Base-by-base conservation (phyloP, 2,329 filamentous ascomycete species). In the Lachnellula subtilissima region DNA sequence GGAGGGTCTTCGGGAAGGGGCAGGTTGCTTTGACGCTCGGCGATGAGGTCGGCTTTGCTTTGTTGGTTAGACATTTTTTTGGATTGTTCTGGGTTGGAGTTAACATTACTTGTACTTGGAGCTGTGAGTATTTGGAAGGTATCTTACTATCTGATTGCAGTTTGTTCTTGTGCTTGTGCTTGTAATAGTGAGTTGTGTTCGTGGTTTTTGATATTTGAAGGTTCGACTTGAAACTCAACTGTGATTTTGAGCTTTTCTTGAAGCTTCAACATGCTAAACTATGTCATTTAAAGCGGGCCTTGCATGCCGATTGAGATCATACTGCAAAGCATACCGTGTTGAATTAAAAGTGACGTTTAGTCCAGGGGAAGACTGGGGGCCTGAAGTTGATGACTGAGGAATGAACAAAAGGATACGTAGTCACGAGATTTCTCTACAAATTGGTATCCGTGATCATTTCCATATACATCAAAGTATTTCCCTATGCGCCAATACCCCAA, bases 1-100 rank as follows among this genome's bases (percentile, higher is more conserved):
- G 88, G 88, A 22, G 89, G 89, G 63, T 92, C 79, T 2, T 93
- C 88, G 17, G 89, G 90, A 50, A 92, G 82, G 51, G 88, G 88
- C 35, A 95, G 84, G 73, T 91, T 90, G 71, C 84, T 74, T 74
- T 86, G 79, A 67, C 79, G 79, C 71, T 88, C 74, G 52, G 85
- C 81, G 69, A 92, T 87, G 72, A 87, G 76, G 54, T 86, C 76
- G 61, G 76, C 70, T 72, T 89, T 89, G 73, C 72, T 70, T 60
- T 68, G 53, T 32, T 32, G 28, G 28, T 32, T 65, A 74, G 66
- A 49, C 65, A 67, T 67, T 23, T 56, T 64, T n/a, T n/a, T n/a
- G 23, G 12, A n/a, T 48, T 48, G 22, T 9, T 25, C 39, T 42
- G 15, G 15, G 12, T 15, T 11, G 22, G 12, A 4, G 14, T 48